Conservation (phyloP, 108 stramenopile species). For the Parietichytrium sp. region DNA sequence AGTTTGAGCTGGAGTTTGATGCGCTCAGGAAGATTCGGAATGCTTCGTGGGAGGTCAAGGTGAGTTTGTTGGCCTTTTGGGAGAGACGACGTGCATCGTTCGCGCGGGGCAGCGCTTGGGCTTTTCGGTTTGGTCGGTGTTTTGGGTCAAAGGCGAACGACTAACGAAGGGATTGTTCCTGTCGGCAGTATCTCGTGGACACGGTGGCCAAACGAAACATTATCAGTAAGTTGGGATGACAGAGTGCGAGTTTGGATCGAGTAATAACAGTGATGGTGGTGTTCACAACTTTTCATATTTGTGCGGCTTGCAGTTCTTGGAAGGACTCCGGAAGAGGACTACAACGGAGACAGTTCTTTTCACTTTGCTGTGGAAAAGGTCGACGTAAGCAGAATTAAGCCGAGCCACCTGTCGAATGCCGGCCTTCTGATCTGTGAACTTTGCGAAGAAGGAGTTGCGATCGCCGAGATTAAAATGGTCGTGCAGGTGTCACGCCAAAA, state of each 20-base stretch:
- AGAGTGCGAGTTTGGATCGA: no score
- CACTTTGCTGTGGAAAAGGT: background rate
- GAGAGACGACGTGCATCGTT: background rate
- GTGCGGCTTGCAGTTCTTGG: no score
- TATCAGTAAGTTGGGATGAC: no score
- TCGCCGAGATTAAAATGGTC: conserved; percentile 31
- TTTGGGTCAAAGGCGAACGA: background rate
- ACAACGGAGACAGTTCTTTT: background rate
- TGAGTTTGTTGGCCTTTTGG: background rate
- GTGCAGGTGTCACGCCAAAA: conserved; percentile 14
- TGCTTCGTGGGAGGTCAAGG: conserved; percentile 26
- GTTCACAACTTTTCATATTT: no score
- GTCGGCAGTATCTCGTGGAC: conserved; percentile 37
- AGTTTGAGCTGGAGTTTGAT: background rate
- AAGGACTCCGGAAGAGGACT: background rate
- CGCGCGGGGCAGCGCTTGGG: background rate
- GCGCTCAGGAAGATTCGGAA: background rate
- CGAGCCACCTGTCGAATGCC: conserved; percentile 15
- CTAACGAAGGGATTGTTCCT: background rate
- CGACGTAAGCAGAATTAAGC: conserved; percentile 18
- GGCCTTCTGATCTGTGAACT: conserved; percentile 28
- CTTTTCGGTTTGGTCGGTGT: background rate
- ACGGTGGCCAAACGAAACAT: conserved; percentile 28
- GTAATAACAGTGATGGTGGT: no score
- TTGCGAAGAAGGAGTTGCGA: background rate